These are phyloP conservation scores for Seiridium unicorne DNA, from an alignment of 2,329 filamentous ascomycete species.

Conservation along the genomic window DNA sequence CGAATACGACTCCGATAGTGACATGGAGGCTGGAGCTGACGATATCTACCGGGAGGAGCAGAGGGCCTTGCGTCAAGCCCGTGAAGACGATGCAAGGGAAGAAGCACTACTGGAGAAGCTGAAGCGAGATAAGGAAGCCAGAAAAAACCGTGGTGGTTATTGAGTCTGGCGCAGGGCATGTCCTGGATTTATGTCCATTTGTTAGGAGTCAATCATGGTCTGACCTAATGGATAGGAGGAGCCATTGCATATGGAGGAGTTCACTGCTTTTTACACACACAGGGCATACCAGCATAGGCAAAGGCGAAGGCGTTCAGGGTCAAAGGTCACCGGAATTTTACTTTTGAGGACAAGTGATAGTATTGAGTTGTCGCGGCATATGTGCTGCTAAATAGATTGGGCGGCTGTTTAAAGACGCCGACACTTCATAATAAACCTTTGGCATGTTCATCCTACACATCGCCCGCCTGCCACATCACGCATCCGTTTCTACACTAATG, in stretches of 20 bases:
- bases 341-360: no score
- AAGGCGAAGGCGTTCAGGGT: conserved; percentile 3
- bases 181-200: background rate
- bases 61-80: conserved; percentile 59
- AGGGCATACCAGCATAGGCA: conserved; percentile 3
- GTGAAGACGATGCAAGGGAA: conserved; percentile 62
- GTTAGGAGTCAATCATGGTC: background rate
- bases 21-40: conserved; percentile 75
- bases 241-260: conserved; percentile 4
- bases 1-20: conserved; percentile 64
- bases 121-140: conserved; percentile 40
- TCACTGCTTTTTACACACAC: conserved; percentile 2
- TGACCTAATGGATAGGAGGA: background rate
- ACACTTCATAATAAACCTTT: no score
- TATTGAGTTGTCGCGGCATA: no score
- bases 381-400: background rate
- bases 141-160: conserved; percentile 19
- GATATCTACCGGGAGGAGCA: conserved; percentile 74
- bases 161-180: background rate
- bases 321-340: background rate
- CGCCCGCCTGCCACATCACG: no score
- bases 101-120: conserved; percentile 32
- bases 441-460: no score
- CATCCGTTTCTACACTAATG: no score
- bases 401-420: no score